Percentiles rank a stretch among this genome's conserved stretches.
Evolutionary conservation across 1,284 basidiomycete genomes (phyloP).

Genomic region (Apiotrichum brassicae): DNA sequence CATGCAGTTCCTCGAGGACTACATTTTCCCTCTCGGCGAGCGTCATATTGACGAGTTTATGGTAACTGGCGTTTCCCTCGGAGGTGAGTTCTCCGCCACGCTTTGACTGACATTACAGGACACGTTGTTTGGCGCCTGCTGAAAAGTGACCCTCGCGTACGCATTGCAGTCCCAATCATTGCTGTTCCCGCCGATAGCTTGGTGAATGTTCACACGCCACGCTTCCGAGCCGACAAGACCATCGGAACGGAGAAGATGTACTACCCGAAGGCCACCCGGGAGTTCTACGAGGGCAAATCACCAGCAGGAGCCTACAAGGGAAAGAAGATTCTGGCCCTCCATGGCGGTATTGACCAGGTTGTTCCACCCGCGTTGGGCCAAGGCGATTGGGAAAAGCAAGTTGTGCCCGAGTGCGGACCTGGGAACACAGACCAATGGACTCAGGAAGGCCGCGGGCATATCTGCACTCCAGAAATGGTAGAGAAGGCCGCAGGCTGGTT

Average conservation of each 20-base stretch:
- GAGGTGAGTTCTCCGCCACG: slow-evolving; percentile 24
- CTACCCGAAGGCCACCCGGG: slow-evolving; percentile 28
- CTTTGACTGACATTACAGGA: not conserved
- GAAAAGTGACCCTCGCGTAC: slow-evolving; percentile 57
- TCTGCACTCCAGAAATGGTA: slow-evolving; percentile 5
- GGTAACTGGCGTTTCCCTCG: slow-evolving; percentile 51
- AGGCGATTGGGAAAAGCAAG: not conserved
- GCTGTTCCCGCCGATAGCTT: slow-evolving; percentile 64
- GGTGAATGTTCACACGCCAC: slow-evolving; percentile 52
- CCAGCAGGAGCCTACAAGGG: slow-evolving; percentile 50
- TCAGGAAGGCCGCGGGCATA: slow-evolving; percentile 5
- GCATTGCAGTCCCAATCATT: slow-evolving; percentile 62
- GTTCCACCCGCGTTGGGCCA: slow-evolving; percentile 30
- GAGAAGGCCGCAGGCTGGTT: slow-evolving; percentile 4
- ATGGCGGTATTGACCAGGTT: slow-evolving; percentile 49
- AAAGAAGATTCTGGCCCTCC: slow-evolving; percentile 64
- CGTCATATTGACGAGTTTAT: slow-evolving; percentile 62
- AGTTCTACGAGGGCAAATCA: not conserved
- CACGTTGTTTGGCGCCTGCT: slow-evolving; percentile 15
- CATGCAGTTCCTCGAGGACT: slow-evolving; percentile 71
- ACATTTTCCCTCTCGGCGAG: slow-evolving; percentile 69
- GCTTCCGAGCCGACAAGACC: not conserved
- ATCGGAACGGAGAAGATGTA: slow-evolving; percentile 2
- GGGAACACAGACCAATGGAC: not conserved
- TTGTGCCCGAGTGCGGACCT: not conserved